Evolutionary conservation across 2,329 filamentous ascomycete species (phyloP), one percentile per base, ranked within the genome.

Genomic region (Fusarium fujikuroi): DNA sequence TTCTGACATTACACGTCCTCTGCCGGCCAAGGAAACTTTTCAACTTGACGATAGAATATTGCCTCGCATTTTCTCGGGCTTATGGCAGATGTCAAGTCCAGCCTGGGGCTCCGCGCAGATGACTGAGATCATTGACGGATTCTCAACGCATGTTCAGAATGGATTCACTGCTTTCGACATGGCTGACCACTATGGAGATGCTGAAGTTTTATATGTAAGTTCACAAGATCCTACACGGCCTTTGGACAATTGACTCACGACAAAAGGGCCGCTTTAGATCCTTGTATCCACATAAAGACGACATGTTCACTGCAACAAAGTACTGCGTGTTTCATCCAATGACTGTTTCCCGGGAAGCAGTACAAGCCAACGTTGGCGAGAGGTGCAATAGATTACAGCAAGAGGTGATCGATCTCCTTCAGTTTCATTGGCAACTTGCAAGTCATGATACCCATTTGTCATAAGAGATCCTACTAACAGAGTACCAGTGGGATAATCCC

Each of bases 11-110:
- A 3, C 34, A 10, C 36, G 9, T 5, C 57, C 57, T n/a, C 12
- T 9, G 1, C 9, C 0, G 3, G n/a, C 28, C 16, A 40, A 25
- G 28, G 57, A 60, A 16, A 60, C 57, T 2, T 60, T 60, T 7
- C 36, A 53, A 4, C 36, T 60, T 2, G 44, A 36, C 8, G n/a
- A 40, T 9, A 60, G 11, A 53, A 32, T 1, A 32, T 25, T 60
- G 0, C 44, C 57, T 32, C 44, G 57, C 4, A 52, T 60, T 4
- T 60, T 60, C n/a, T 60, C 57, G 1, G 57, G 57, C 1, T 9
- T 60, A 32, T 60, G 57, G 57, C 57, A 60, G 21, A 60, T 60
- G 57, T 60, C 57, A 7, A 60, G 57, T 53, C 57, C 57, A 5
- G 57, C 57, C 1, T 60, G 57, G 57, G 57, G 57, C 1, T 49